Conservation (phyloP, 148 eudicot species). For the Vaccinium vitisidaea region DNA sequence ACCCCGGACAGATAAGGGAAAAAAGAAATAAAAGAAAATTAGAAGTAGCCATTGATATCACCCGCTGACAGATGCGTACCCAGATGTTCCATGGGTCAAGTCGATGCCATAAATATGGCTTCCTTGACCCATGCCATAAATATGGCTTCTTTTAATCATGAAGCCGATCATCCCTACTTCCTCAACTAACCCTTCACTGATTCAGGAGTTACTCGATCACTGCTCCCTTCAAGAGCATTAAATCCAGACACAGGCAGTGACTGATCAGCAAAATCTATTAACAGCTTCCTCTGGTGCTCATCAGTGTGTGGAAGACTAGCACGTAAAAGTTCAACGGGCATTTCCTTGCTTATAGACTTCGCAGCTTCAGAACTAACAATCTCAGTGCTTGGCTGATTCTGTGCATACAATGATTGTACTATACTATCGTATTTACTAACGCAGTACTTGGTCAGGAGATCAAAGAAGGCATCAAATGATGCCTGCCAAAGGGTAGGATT, state of each 20-base stretch:
- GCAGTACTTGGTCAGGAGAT: constrained; percentile 79
- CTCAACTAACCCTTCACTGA: constrained; percentile 37
- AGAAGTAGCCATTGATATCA: background rate
- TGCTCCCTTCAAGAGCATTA: constrained; percentile 43
- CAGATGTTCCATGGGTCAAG: background rate
- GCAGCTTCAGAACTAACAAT: constrained; percentile 52
- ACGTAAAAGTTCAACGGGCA: constrained; percentile 91
- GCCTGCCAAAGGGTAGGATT: constrained; percentile 90
- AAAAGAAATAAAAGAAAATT: constrained; percentile 2
- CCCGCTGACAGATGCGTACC: background rate
- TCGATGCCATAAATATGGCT: background rate
- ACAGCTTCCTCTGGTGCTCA: constrained; percentile 67
- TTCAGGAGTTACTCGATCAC: constrained; percentile 45
- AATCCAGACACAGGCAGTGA: constrained; percentile 74
- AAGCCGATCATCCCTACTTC: background rate
- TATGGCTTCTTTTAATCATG: background rate
- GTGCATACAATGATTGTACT: constrained; percentile 44
- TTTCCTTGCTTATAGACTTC: constrained; percentile 68
- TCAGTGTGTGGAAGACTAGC: constrained; percentile 92
- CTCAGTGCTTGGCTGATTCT: constrained; percentile 39
- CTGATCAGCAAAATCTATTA: constrained; percentile 69
- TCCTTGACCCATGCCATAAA: background rate
- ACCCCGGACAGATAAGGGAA: background rate
- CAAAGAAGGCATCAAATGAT: constrained; percentile 76
- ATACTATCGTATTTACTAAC: constrained; percentile 72